Conservation (phyloP, 768 basidiomycete species). For the Hygrophoropsis aurantiaca region DNA sequence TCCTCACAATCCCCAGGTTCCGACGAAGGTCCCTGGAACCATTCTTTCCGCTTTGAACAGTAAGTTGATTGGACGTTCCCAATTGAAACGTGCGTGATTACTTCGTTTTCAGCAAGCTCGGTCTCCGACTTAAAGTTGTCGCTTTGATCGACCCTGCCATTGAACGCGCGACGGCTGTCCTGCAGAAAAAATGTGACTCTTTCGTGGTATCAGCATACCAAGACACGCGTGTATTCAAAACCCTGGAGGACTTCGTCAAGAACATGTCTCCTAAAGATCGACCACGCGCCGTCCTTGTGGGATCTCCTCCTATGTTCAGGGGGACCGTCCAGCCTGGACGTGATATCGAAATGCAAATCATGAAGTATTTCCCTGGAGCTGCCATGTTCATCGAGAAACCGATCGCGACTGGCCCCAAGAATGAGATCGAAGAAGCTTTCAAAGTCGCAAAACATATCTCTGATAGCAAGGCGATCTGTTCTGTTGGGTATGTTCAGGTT, state of each 20-base stretch:
- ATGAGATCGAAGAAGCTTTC: constrained; percentile 68
- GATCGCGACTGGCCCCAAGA: constrained; percentile 74
- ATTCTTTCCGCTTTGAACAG: constrained; percentile 90
- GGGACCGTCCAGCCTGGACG: constrained; percentile 73
- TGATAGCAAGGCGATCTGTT: constrained; percentile 75
- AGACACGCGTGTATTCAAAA: constrained; percentile 81
- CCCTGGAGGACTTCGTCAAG: constrained; percentile 81
- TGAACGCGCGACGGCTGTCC: constrained; percentile 75
- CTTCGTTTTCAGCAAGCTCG: constrained; percentile 70
- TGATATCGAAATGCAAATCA: constrained; percentile 85
- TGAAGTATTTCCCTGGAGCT: constrained; percentile 85
- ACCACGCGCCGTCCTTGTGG: constrained; percentile 84
- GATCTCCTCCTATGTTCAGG: constrained; percentile 92
- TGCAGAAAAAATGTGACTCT: constrained; percentile 88
- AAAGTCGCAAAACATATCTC: constrained; percentile 70
- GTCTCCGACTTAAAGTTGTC: constrained; percentile 92
- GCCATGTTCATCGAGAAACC: constrained; percentile 95
- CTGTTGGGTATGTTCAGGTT: constrained; percentile 76
- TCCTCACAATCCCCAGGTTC: constrained; percentile 52
- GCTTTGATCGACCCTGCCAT: constrained; percentile 90
- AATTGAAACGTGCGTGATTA: constrained; percentile 9
- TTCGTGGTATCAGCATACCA: constrained; percentile 94
- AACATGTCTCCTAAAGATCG: constrained; percentile 61
- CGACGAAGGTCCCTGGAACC: constrained; percentile 90
- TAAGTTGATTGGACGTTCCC: constrained; percentile 33